Percentiles rank a stretch among this genome's conserved stretches.
Evolutionary conservation across 345 rosid genomes (phyloP).

Genomic region (Noccaea caerulescens): DNA sequence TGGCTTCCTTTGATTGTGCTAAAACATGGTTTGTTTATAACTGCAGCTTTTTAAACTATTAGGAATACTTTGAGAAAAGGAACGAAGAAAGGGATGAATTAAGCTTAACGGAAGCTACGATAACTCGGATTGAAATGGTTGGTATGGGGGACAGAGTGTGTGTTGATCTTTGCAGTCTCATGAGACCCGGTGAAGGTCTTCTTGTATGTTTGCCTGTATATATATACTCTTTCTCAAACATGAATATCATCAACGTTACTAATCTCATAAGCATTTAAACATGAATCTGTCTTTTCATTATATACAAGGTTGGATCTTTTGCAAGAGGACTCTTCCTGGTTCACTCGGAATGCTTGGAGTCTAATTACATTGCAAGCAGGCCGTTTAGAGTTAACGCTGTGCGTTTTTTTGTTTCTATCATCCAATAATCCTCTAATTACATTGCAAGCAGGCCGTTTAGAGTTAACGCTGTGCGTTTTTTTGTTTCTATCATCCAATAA

Average conservation of each 20-base stretch:
- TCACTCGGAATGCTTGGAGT: slow-evolving; percentile 90
- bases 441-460: slow-evolving; percentile 93
- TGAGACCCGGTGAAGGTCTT: slow-evolving; percentile 94
- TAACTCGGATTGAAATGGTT: slow-evolving; percentile 58
- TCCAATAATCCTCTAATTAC: slow-evolving; percentile 48
- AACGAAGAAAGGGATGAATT: slow-evolving; percentile 59
- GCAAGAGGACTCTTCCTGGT: slow-evolving; percentile 92
- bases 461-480: slow-evolving; percentile 78
- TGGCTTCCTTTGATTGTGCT: slow-evolving; percentile 25
- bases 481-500: neutral
- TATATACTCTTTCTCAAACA: slow-evolving; percentile 26
- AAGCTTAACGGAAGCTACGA: slow-evolving; percentile 62
- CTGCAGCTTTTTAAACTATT: slow-evolving; percentile 36
- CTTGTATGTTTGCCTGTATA: slow-evolving; percentile 55
- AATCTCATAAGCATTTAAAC: neutral
- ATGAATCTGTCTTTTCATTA: neutral
- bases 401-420: slow-evolving; percentile 41
- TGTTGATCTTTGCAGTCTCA: slow-evolving; percentile 93
- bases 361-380: slow-evolving; percentile 84
- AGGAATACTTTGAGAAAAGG: slow-evolving; percentile 85
- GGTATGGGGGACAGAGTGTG: slow-evolving; percentile 96
- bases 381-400: slow-evolving; percentile 94
- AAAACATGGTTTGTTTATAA: neutral
- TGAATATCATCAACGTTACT: neutral
- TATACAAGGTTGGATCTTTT: slow-evolving; percentile 77